phyloP scores from a whole-genome alignment of 805 yeast species.

The Ogataea henricii region DNA sequence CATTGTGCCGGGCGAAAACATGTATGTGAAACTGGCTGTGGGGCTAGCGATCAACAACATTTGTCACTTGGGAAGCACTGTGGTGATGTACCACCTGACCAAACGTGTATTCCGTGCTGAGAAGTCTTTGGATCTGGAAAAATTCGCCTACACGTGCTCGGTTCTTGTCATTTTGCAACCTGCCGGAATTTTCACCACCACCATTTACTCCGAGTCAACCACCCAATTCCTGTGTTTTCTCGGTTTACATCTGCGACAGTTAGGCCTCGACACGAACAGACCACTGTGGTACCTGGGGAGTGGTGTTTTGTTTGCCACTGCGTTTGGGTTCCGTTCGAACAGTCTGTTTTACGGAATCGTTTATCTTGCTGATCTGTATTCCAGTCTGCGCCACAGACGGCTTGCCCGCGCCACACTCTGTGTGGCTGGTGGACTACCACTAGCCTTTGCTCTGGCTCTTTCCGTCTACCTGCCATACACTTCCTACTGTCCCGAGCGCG shows the following conservation, averaged over 20 bases:
- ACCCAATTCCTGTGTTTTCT: constrained; percentile 61
- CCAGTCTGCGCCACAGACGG: constrained; percentile 17
- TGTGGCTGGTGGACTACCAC: constrained; percentile 58
- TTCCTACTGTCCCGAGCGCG: constrained; percentile 66
- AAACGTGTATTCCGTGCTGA: constrained; percentile 13
- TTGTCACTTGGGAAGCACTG: constrained; percentile 50
- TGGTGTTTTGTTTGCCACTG: constrained; percentile 56
- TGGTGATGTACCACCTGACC: constrained; percentile 55
- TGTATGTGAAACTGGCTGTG: constrained; percentile 47
- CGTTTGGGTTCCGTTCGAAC: constrained; percentile 73
- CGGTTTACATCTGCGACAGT: constrained; percentile 54
- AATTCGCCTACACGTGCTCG: constrained; percentile 23
- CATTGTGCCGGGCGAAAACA: constrained; percentile 28
- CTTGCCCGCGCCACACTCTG: constrained; percentile 24
- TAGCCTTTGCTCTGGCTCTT: constrained; percentile 48
- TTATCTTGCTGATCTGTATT: constrained; percentile 57
- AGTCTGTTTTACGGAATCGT: constrained; percentile 70
- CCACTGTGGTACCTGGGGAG: constrained; percentile 40
- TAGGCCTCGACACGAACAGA: constrained; percentile 7
- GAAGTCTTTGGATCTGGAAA: background rate
- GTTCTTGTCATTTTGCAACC: constrained; percentile 62
- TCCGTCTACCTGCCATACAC: constrained; percentile 56
- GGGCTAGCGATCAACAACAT: constrained; percentile 54
- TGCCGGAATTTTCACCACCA: constrained; percentile 75
- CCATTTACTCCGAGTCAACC: constrained; percentile 75